Base-by-base conservation (phyloP, 257 asterid genomes). In the Fraxinus anomala region DNA sequence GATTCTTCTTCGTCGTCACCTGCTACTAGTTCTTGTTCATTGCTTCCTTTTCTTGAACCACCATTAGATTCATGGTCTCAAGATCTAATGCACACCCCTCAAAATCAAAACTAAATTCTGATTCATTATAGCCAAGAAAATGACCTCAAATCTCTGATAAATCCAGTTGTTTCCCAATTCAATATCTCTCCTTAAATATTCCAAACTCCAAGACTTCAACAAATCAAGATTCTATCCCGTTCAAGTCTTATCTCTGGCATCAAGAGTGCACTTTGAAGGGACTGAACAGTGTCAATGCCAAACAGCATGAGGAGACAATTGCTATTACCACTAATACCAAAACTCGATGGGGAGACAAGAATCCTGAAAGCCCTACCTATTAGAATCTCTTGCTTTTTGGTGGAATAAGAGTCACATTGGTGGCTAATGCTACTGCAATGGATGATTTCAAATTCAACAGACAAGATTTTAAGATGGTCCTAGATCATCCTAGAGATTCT, bases 1-100 rank as follows among this genome's bases (percentile, higher is more conserved):
- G 13, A 14, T 59, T 8, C 16, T 61, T 61, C 76, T 51, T 39
- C 68, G 9, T 81, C 88, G 44, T 33, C 79, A 40, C 68, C 67
- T 76, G 68, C 75, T 16, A 68, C 69, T 23, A 37, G 37, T 42
- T 73, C 76, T 51, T 49, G 72, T 12, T 81, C 88, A 70, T 33
- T 85, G 68, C 88, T 89, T n/a, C 89, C 90, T 71, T 70, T 83
- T 73, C 89, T 86, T 31, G 91, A 89, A 30, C 83, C 89, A 36
- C 85, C 83, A 63, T 79, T 30, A 34, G 73, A 77, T 51, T 31
- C 81, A 66, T 83, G 75, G n/a, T 67, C 77, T 71, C 87, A 77
- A 66, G 73, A 70, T 17, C 39, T 75, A 31, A 21, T 86, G 1
- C 40, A 85, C 40, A 80, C 74, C 73, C 82, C 65, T 73, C 85